phyloP scores from a whole-genome alignment of 768 basidiomycete genomes.

The Russula abietina region DNA sequence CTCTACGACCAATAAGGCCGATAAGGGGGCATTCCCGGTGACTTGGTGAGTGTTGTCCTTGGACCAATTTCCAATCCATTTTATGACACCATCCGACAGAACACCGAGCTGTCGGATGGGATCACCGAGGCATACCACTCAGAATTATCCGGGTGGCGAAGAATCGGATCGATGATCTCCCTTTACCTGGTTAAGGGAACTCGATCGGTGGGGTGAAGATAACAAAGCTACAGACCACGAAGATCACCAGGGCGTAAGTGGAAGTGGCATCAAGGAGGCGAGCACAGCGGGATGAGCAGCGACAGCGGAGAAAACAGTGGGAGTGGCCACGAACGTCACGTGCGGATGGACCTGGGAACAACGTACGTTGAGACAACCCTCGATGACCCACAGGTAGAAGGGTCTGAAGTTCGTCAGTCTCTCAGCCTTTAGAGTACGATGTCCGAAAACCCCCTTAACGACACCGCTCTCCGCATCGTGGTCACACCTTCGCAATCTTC shows the following conservation, averaged over 20 bases:
- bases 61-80: conserved; percentile 94
- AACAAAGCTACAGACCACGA: conserved; percentile 18
- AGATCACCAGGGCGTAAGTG: conserved; percentile 12
- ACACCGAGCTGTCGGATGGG: conserved; percentile 65
- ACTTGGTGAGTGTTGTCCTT: conserved; percentile 13
- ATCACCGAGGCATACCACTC: conserved; percentile 76
- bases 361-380: conserved; percentile 1
- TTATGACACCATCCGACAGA: conserved; percentile 90
- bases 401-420: conserved; percentile 48
- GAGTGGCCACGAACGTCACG: not conserved
- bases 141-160: conserved; percentile 40
- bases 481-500: conserved; percentile 80
- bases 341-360: not conserved
- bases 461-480: conserved; percentile 47
- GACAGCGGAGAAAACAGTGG: conserved; percentile 20
- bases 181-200: too few species aligned
- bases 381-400: conserved; percentile 42
- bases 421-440: not conserved
- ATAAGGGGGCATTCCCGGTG: too few species aligned
- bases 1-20: too few species aligned
- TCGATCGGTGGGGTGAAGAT: conserved; percentile 50
- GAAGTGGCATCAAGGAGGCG: conserved; percentile 20
- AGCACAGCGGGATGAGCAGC: conserved; percentile 17
- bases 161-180: conserved; percentile 56
- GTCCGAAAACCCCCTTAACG: conserved; percentile 9